Evolutionary conservation across 2,329 filamentous ascomycete genomes (phyloP), one percentile per base, ranked within the genome.

Genomic region (Sordariomycetes sp.): DNA sequence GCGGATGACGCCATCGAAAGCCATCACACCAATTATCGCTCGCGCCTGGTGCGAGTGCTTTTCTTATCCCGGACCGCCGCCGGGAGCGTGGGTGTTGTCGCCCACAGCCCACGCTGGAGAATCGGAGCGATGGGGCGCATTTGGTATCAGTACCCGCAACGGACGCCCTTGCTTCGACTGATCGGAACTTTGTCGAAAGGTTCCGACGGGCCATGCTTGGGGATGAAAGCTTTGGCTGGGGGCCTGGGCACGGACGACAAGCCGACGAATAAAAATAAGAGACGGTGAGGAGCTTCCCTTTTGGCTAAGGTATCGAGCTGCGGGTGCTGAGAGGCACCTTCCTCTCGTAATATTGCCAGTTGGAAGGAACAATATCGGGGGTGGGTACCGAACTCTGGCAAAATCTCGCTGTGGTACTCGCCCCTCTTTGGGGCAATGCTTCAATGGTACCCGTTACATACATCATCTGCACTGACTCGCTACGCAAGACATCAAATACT

Each of bases 191-290:
- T 24, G n/a, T 34, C 25, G 43, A 50, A 50, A 18, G 25, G 4
- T 34, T 51, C 55, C 43, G 43, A 50, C 40, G 40, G 40, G 28
- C 40, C 48, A 48, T 11, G 43, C 16, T 48, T 48, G n/a, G 18
- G 20, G 28, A 32, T 32, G 28, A 32, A 32, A 32, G 28, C 28
- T 32, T 32, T 32, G 4, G 28, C 4, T 8, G 4, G 28, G 28
- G 4, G 37, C 18, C 37, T 14, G 18, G 37, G 37, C 37, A n/a
- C 37, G 14, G 37, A 43, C 28, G 16, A 43, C 22, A 34, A 28
- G 34, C 54, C 35, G 54, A 55, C 55, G 55, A 57, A 57, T 51
- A 50, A 24, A 14, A 37, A n/a, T n/a, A 57, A 24, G 46, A n/a
- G 35, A n/a, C 55, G 40, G 25, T 25, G 43, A n/a, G 10, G 34